Percentiles rank a stretch among this genome's conserved stretches.
Conservation (phyloP, 306 rosid species). For the Senna tora region DNA sequence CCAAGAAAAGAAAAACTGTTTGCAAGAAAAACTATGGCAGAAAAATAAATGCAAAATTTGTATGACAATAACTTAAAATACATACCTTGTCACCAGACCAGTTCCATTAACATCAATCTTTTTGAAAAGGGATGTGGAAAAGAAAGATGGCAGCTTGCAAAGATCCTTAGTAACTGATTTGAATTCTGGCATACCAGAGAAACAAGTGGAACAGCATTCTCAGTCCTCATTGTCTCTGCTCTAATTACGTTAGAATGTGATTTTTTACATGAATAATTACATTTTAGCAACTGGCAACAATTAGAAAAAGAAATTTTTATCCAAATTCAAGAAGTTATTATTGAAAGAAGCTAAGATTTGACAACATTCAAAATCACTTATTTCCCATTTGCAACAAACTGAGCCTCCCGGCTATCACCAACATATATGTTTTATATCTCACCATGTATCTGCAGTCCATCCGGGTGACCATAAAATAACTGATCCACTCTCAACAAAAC, state of each 20-base stretch:
- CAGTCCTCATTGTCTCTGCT: conserved; percentile 31
- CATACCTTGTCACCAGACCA: conserved; percentile 86
- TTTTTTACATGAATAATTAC: conserved; percentile 9
- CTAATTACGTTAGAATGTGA: conserved; percentile 26
- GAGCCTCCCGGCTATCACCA: conserved; percentile 34
- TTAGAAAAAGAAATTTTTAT: conserved; percentile 20
- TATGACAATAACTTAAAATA: conserved; percentile 18
- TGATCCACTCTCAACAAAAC: conserved; percentile 63
- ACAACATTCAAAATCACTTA: conserved; percentile 19
- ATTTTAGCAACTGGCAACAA: conserved; percentile 17
- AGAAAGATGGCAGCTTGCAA: conserved; percentile 98
- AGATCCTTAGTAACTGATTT: conserved; percentile 83
- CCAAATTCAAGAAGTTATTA: conserved; percentile 26
- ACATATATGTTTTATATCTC: conserved; percentile 48
- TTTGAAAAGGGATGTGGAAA: conserved; percentile 77
- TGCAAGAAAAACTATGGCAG: conserved; percentile 19
- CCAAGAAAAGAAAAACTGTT: too few relatives aligned
- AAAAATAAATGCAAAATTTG: conserved; percentile 19
- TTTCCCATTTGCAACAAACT: conserved; percentile 33
- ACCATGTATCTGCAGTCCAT: conserved; percentile 88
- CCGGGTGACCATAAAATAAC: conserved; percentile 67
- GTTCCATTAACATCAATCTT: conserved; percentile 78
- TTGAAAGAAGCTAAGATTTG: conserved; percentile 28
- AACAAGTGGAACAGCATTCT: conserved; percentile 43
- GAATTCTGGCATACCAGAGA: conserved; percentile 70